These are phyloP conservation scores for Parafenestella ontariensis DNA, from an alignment of 2,329 filamentous ascomycete species.

Conservation along the genomic window DNA sequence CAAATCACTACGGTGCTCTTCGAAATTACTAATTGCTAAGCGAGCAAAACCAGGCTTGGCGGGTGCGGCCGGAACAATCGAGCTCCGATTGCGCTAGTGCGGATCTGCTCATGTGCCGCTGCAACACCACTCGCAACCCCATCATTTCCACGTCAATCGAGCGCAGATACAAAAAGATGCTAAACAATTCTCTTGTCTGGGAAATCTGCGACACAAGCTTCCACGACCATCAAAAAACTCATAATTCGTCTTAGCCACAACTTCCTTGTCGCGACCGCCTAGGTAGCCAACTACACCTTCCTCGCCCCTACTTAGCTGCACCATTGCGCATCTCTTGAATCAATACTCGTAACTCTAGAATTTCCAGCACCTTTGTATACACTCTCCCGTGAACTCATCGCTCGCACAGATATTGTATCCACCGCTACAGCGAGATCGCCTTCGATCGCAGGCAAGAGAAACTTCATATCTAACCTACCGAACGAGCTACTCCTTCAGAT, in stretches of 20 bases:
- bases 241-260: neutral
- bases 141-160: neutral
- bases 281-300: neutral
- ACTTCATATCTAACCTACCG: neutral
- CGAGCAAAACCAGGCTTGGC: too few species aligned
- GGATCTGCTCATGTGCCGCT: too few species aligned
- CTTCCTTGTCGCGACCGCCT: neutral
- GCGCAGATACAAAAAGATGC: neutral
- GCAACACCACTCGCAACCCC: neutral
- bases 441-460: neutral
- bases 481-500: constrained; percentile 6
- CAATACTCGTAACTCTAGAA: neutral
- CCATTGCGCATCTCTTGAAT: neutral
- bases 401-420: neutral
- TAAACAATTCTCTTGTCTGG: neutral
- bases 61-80: too few species aligned
- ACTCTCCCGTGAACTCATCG: neutral
- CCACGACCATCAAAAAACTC: neutral
- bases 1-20: too few species aligned
- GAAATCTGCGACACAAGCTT: neutral
- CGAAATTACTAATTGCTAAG: too few species aligned
- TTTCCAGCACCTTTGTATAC: neutral
- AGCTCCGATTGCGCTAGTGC: too few species aligned
- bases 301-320: neutral
- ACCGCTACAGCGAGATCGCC: neutral